Evolutionary conservation across 768 basidiomycete genomes (phyloP).

Genomic region (Lepiota brunneoincarnata): DNA sequence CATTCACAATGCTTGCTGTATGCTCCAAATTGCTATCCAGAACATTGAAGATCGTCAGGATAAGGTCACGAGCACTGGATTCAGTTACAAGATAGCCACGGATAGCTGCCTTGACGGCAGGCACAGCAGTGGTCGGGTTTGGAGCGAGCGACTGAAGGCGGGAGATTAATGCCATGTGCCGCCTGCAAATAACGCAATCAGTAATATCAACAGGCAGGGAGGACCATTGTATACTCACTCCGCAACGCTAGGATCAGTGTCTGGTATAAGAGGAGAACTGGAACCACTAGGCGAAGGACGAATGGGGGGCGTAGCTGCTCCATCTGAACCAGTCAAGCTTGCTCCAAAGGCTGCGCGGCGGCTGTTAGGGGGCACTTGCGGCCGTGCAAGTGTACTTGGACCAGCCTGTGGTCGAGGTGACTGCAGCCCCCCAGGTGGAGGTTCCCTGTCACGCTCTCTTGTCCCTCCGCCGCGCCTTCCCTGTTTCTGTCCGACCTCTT

Average conservation of each 20-base stretch:
- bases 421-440: conserved; percentile 31
- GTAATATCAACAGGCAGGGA: background rate
- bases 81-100: conserved; percentile 79
- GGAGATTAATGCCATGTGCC: conserved; percentile 60
- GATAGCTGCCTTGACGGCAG: conserved; percentile 70
- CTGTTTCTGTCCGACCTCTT: conserved; percentile 31
- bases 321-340: conserved; percentile 43
- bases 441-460: conserved; percentile 50
- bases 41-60: conserved; percentile 83
- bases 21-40: conserved; percentile 55
- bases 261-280: conserved; percentile 35
- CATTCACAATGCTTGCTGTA: conserved; percentile 70
- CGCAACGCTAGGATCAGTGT: conserved; percentile 47
- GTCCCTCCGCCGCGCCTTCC: conserved; percentile 39
- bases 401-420: conserved; percentile 21
- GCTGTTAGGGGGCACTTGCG: conserved; percentile 33
- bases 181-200: conserved; percentile 36
- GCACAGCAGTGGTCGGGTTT: conserved; percentile 54
- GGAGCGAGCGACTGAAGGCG: conserved; percentile 59
- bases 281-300: conserved; percentile 29
- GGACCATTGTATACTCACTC: conserved; percentile 41
- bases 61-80: conserved; percentile 77
- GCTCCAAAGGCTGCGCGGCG: conserved; percentile 66
- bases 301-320: conserved; percentile 17
- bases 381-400: conserved; percentile 17